Percentiles rank a stretch among this genome's conserved stretches.
phyloP scores from a whole-genome alignment of 257 asterid species.

The Parsonsia alboflavescens region DNA sequence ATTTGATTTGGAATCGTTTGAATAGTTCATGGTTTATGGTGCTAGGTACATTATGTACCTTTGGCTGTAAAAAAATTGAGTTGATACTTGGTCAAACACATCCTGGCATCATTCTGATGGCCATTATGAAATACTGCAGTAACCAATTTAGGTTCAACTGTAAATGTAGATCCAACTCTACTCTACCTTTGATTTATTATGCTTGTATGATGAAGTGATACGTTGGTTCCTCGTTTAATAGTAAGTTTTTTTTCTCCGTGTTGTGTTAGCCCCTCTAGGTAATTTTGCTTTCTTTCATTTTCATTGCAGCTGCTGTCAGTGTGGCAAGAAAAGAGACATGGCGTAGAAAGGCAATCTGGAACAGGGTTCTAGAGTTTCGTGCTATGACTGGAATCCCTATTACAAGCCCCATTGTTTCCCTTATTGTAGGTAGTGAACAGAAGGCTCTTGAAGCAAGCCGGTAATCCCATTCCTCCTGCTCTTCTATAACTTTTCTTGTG shows the following conservation, averaged over 20 bases:
- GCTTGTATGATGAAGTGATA: background rate
- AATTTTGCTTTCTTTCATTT: no score
- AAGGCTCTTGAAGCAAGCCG: constrained; percentile 95
- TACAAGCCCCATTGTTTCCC: constrained; percentile 41
- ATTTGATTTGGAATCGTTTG: background rate
- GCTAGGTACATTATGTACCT: background rate
- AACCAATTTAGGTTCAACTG: background rate
- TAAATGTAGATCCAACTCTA: background rate
- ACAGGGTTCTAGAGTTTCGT: constrained; percentile 64
- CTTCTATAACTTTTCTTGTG: constrained; percentile 2
- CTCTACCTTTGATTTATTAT: background rate
- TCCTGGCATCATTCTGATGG: background rate
- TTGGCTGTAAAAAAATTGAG: background rate
- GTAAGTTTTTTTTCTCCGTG: no score
- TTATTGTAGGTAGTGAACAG: constrained; percentile 77
- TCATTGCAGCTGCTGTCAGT: constrained; percentile 66
- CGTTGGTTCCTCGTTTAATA: background rate
- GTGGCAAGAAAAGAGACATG: constrained; percentile 76
- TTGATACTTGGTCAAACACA: background rate
- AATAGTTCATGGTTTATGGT: background rate
- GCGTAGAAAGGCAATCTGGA: constrained; percentile 72
- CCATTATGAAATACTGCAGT: background rate
- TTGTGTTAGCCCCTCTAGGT: no score
- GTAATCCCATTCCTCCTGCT: constrained; percentile 28
- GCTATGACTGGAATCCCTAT: constrained; percentile 44